These are phyloP conservation scores for Backusella macrospora DNA, from an alignment of 192 early-diverging fungal species.

Conservation along the genomic window DNA sequence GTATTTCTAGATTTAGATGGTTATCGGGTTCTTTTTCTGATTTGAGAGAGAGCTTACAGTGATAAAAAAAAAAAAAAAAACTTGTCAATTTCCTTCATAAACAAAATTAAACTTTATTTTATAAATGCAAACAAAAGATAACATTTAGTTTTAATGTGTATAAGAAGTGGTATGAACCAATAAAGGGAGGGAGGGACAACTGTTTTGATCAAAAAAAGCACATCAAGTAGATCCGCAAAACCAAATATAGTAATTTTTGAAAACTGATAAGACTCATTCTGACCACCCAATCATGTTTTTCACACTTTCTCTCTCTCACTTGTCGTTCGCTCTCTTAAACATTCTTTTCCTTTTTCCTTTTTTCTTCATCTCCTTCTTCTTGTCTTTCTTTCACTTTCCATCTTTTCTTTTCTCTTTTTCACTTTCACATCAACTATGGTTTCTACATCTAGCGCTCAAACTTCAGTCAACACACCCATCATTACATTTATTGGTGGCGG, in stretches of 20 bases:
- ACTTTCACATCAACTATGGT: conserved; percentile 5
- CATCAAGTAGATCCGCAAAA: background rate
- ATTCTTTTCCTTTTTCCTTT: background rate
- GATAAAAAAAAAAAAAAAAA: no score
- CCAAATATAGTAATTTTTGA: conserved; percentile 9
- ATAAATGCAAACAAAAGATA: no score
- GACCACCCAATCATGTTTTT: conserved; percentile 9
- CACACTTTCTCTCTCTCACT: background rate
- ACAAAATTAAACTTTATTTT: no score
- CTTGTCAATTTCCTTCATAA: no score
- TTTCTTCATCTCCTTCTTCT: background rate
- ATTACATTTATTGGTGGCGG: conserved; percentile 88
- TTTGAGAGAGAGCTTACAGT: no score
- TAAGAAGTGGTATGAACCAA: conserved; percentile 1
- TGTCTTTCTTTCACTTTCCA: background rate
- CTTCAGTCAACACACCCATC: conserved; percentile 4
- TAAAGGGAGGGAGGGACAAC: background rate
- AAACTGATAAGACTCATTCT: conserved; percentile 12
- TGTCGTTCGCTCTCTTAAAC: background rate
- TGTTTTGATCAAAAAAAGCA: background rate
- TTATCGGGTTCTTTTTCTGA: no score
- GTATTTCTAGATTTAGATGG: no score
- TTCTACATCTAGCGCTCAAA: background rate
- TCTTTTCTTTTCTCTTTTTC: background rate
- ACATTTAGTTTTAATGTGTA: no score